phyloP scores from a whole-genome alignment of 192 early-diverging fungal genomes.

The Coemansia sp. region DNA sequence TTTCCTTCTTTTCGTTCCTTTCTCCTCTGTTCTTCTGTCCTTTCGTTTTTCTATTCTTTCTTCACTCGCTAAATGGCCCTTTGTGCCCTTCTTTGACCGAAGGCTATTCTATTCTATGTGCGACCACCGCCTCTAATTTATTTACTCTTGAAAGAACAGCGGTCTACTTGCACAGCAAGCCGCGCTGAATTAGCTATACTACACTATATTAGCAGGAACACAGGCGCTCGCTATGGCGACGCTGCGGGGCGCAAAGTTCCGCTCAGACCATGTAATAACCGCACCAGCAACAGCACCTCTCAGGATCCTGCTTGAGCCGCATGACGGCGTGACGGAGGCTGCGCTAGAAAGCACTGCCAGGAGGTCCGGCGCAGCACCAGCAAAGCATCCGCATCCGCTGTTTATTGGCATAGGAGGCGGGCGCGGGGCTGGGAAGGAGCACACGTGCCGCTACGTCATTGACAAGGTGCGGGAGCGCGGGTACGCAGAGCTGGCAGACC shows the following conservation, averaged over 20 bases:
- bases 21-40: too few species aligned
- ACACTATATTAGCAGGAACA: neutral
- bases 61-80: too few species aligned
- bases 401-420: conserved; percentile 57
- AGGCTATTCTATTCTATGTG: too few species aligned
- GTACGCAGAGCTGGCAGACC: conserved; percentile 51
- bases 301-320: conserved; percentile 11
- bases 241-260: conserved; percentile 13
- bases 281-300: conserved; percentile 44
- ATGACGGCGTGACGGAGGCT: neutral
- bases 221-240: neutral
- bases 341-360: neutral
- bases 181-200: neutral
- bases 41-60: too few species aligned
- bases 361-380: neutral
- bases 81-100: too few species aligned
- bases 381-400: conserved; percentile 29
- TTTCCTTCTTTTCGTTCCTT: too few species aligned
- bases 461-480: conserved; percentile 50
- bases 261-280: conserved; percentile 42
- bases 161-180: neutral
- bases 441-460: conserved; percentile 46
- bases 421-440: conserved; percentile 53
- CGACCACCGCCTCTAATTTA: neutral
- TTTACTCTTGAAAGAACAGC: neutral